Evolutionary conservation across 2,329 filamentous ascomycete genomes (phyloP), one percentile per base, ranked within the genome.

Genomic region (Aspergillus ustus): DNA sequence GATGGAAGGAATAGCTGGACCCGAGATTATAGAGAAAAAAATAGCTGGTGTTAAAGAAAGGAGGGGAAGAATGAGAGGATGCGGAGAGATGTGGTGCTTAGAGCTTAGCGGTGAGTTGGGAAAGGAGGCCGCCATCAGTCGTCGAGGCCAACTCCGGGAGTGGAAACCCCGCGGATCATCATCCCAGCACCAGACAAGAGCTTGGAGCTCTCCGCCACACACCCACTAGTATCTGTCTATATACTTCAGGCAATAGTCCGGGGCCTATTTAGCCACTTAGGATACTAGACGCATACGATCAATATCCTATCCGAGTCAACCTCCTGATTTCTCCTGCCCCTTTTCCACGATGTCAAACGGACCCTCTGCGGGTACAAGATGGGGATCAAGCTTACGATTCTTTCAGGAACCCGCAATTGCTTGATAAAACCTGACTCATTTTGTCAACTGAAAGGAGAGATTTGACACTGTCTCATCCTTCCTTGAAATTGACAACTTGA

Each of bases 91-190:
- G 59, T 57, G 19, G 54, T 62, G 63, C 60, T 51, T 60, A 52
- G 59, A 67, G 51, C 55, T 66, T 65, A 62, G 63, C 57, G 60
- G 57, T 61, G 61, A 59, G 43, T 59, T 60, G 53, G 34, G 59
- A 61, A 55, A 49, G 57, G 59, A 54, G 51, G 37, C 52, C 25
- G 53, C 15, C 20, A 53, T n/a, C 29, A 37, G 31, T 28, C 17
- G 31, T 20, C 48, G 17, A 50, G 48, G 22, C 22, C 22, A 29
- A 50, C 22, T 50, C 22, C 50, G 22, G 57, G 49, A 55, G 44
- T 46, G 56, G 45, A 45, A 61, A 55, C 64, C 62, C 66, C 65
- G 65, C 65, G 65, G 65, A 68, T 68, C 66, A 62, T 60, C 50
- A 52, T 22, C 45, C 34, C 11, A 40, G 9, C 34, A 40, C 34